phyloP scores from a whole-genome alignment of 805 yeast genomes.

The Wickerhamiella azymoides region DNA sequence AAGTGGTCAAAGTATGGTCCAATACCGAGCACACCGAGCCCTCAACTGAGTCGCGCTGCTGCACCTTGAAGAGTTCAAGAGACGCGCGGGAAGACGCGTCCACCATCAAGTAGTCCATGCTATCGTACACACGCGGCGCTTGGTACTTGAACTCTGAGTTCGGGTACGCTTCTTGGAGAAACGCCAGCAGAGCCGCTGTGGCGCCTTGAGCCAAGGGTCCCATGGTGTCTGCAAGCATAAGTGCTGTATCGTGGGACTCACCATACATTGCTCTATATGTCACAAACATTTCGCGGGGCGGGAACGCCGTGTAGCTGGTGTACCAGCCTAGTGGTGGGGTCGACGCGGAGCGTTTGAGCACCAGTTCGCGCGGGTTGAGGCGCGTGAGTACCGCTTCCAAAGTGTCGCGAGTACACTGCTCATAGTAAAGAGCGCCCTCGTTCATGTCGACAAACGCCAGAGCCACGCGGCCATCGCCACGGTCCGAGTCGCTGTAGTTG shows the following conservation, averaged over 20 bases:
- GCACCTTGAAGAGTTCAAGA: conserved; percentile 51
- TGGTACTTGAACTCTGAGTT: conserved; percentile 48
- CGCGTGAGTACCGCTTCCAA: conserved; percentile 61
- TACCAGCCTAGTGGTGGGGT: conserved; percentile 30
- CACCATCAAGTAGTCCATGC: conserved; percentile 49
- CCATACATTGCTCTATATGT: neutral
- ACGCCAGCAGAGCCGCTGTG: conserved; percentile 48
- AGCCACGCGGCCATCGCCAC: conserved; percentile 39
- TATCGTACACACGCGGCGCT: conserved; percentile 46
- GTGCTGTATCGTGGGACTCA: neutral
- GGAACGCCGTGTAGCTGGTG: conserved; percentile 26
- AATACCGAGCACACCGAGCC: conserved; percentile 66
- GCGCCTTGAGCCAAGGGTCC: conserved; percentile 38
- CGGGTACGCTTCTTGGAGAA: conserved; percentile 62
- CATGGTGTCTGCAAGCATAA: conserved; percentile 12
- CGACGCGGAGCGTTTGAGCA: conserved; percentile 28
- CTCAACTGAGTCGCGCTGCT: conserved; percentile 28
- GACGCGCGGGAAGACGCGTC: conserved; percentile 37
- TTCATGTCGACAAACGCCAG: conserved; percentile 83
- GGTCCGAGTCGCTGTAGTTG: neutral
- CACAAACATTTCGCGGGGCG: conserved; percentile 16
- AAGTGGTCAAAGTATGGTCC: conserved; percentile 59
- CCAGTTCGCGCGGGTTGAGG: conserved; percentile 67
- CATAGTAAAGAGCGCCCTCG: conserved; percentile 58
- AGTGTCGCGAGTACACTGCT: conserved; percentile 44